Evolutionary conservation across 2,329 filamentous ascomycete genomes (phyloP).

Genomic region (Mollisiaceae sp.): DNA sequence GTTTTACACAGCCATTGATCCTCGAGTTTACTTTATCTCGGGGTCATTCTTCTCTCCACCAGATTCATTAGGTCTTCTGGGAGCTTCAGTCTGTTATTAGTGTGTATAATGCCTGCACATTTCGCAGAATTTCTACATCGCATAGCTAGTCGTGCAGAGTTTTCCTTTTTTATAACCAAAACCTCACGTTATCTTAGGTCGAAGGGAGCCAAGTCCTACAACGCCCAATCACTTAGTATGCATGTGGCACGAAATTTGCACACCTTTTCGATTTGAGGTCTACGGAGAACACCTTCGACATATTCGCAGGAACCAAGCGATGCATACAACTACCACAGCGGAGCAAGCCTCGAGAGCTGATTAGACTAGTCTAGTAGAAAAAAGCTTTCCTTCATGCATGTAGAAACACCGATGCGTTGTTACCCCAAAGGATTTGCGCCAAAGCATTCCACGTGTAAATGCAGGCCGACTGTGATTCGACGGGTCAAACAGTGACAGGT

Average conservation of each 20-base stretch:
- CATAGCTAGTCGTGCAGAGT: not conserved
- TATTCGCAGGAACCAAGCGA: slow-evolving; percentile 31
- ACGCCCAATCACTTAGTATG: not conserved
- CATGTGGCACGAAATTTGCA: slow-evolving; percentile 4
- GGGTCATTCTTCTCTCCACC: not conserved
- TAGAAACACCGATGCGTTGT: slow-evolving; percentile 23
- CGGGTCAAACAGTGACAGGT: slow-evolving; percentile 19
- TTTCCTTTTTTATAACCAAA: not conserved
- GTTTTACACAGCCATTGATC: not conserved
- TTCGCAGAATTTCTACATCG: not conserved
- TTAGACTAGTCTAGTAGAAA: slow-evolving; percentile 42
- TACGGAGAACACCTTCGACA: slow-evolving; percentile 34
- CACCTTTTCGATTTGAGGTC: slow-evolving; percentile 34
- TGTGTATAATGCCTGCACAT: not conserved
- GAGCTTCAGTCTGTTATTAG: not conserved
- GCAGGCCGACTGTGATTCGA: slow-evolving; percentile 14
- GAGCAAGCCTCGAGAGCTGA: slow-evolving; percentile 33
- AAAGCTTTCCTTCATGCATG: slow-evolving; percentile 25
- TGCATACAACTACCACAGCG: slow-evolving; percentile 31
- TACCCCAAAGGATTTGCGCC: slow-evolving; percentile 19
- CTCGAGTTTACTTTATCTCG: no score
- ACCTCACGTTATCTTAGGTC: slow-evolving; percentile 23
- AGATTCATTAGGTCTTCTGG: no score
- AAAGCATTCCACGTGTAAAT: slow-evolving; percentile 21
- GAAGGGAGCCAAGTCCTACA: slow-evolving; percentile 27